A percentile compares a stretch with the other conserved stretches of the same genome.
Conservation (phyloP, 1,284 basidiomycete species). For the Ganoderma lingzhi region DNA sequence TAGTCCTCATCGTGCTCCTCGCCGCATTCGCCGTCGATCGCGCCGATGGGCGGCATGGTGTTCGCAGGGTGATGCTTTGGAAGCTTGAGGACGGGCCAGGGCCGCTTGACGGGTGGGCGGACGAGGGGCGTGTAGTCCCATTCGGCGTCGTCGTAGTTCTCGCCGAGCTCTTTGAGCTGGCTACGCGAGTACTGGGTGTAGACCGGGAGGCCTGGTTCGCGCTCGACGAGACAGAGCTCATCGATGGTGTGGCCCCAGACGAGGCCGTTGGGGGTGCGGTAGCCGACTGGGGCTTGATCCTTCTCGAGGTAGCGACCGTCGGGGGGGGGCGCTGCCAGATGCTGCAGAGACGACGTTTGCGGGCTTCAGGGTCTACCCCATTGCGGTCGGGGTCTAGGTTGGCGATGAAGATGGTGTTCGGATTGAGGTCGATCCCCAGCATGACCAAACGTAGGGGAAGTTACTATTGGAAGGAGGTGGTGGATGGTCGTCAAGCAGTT, state of each 20-base stretch:
- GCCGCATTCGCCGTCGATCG: conserved; percentile 22
- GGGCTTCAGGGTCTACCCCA: conserved; percentile 3
- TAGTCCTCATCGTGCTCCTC: conserved; percentile 23
- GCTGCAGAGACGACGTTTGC: conserved; percentile 21
- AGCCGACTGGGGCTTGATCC: conserved; percentile 37
- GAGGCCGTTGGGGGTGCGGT: conserved; percentile 40
- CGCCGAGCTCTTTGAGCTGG: conserved; percentile 44
- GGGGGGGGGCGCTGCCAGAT: conserved; percentile 39
- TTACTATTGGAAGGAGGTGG: not conserved
- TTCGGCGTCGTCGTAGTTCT: conserved; percentile 36
- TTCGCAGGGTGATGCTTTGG: conserved; percentile 14
- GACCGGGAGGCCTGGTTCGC: conserved; percentile 36
- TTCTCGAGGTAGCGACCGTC: conserved; percentile 37
- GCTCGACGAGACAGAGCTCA: conserved; percentile 42
- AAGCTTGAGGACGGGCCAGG: conserved; percentile 39
- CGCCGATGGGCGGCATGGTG: conserved; percentile 17
- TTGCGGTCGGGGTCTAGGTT: not conserved
- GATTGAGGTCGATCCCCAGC: not conserved
- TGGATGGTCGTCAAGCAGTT: not conserved
- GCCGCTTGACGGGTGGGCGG: conserved; percentile 31
- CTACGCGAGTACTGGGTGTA: conserved; percentile 44
- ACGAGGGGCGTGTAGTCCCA: conserved; percentile 32
- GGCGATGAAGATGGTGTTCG: not conserved
- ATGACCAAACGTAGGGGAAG: not conserved
- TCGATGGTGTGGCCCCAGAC: conserved; percentile 44